Evolutionary conservation across 2,329 filamentous ascomycete genomes (phyloP).

Genomic region (Fusarium mexicanum): DNA sequence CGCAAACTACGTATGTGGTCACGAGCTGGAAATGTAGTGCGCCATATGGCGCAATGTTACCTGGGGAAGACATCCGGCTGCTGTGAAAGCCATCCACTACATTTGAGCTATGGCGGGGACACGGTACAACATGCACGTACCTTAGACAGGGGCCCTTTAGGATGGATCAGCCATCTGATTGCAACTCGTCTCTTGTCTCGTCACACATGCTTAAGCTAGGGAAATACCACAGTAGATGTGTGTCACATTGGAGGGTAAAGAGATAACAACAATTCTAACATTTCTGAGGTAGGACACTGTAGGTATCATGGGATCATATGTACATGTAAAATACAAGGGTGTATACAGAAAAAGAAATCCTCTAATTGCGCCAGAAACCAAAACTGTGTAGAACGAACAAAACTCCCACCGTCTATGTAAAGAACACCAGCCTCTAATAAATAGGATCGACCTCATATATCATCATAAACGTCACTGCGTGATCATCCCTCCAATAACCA

Average conservation of each 20-base stretch:
- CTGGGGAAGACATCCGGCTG: conserved; percentile 14
- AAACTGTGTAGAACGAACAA: conserved; percentile 2
- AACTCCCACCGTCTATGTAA: conserved; percentile 32
- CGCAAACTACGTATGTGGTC: conserved; percentile 25
- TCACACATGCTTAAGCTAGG: conserved; percentile 9
- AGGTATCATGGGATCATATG: conserved; percentile 1
- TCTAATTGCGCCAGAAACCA: conserved; percentile 7
- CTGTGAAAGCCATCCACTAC: conserved; percentile 7
- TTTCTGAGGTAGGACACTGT: neutral
- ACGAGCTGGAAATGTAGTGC: conserved; percentile 24
- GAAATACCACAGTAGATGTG: neutral
- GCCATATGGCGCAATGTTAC: conserved; percentile 20
- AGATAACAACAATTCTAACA: conserved; percentile 6
- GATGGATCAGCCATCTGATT: conserved; percentile 1
- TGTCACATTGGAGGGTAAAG: conserved; percentile 14
- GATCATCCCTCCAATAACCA: conserved; percentile 26
- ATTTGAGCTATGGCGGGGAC: conserved; percentile 11
- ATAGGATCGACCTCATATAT: conserved; percentile 26
- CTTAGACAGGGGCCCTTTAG: neutral
- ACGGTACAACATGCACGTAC: neutral
- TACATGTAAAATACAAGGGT: conserved; percentile 16
- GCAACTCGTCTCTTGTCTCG: conserved; percentile 8
- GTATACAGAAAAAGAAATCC: conserved; percentile 1
- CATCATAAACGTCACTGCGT: conserved; percentile 34
- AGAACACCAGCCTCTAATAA: conserved; percentile 22